Percentiles rank a stretch among this genome's conserved stretches.
phyloP scores from a whole-genome alignment of 1,139 yeast species.

The Arxiozyma slooffiae region DNA sequence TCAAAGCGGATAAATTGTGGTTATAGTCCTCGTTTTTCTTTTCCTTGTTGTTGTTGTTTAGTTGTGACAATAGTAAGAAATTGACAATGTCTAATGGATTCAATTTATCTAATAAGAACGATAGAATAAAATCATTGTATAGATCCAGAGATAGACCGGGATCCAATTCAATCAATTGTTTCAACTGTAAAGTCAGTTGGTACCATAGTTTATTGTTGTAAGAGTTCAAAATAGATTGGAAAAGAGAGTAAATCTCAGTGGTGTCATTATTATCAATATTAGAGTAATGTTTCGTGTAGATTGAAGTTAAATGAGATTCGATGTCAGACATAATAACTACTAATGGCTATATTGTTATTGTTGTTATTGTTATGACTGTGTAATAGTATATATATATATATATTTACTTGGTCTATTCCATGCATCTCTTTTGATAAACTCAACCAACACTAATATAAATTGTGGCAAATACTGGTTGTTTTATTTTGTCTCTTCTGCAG shows the following conservation, averaged over 20 bases:
- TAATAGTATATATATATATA: too few relatives aligned
- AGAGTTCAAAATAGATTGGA: not conserved
- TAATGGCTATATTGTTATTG: constrained; percentile 14
- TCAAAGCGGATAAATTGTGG: not conserved
- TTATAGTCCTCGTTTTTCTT: not conserved
- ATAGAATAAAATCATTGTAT: not conserved
- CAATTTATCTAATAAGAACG: not conserved
- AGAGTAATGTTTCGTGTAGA: not conserved
- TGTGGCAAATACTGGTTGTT: not conserved
- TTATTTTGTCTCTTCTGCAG: too few relatives aligned
- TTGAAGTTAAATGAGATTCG: not conserved
- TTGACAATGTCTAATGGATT: constrained; percentile 72
- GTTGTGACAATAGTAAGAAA: constrained; percentile 53
- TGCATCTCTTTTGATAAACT: too few relatives aligned
- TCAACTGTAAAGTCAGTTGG: constrained; percentile 1
- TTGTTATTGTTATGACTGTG: constrained; percentile 31
- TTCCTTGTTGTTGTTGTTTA: not conserved
- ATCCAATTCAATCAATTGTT: not conserved
- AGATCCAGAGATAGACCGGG: not conserved
- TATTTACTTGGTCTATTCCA: too few relatives aligned
- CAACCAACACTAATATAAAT: too few relatives aligned
- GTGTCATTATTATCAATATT: not conserved
- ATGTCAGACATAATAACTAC: not conserved
- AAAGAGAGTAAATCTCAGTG: not conserved
- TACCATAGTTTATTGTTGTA: constrained; percentile 2